Percentiles rank a stretch among this genome's conserved stretches.
Evolutionary conservation across 2,329 filamentous ascomycete species (phyloP).

Genomic region (Chaetomiaceae sp.): DNA sequence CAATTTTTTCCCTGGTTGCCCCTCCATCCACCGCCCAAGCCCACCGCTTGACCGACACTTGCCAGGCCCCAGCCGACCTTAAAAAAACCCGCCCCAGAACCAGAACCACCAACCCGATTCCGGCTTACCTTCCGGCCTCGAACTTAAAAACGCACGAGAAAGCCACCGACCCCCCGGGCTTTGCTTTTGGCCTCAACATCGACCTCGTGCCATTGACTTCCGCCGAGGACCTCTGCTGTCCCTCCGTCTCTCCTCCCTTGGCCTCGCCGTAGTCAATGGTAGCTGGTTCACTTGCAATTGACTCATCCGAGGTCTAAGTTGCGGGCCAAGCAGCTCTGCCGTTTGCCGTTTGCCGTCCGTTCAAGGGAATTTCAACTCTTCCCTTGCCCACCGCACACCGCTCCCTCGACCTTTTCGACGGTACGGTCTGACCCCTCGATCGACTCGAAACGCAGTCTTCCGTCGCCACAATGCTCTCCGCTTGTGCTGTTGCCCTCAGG

Average conservation of each 20-base stretch:
- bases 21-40: conserved; percentile 17
- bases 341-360: background rate
- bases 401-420: background rate
- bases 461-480: conserved; percentile 38
- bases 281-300: conserved; percentile 19
- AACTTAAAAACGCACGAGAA: no score
- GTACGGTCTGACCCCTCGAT: no score
- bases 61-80: conserved; percentile 12
- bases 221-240: conserved; percentile 17
- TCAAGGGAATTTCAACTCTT: background rate
- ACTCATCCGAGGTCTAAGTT: conserved; percentile 20
- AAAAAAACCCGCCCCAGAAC: conserved; percentile 12
- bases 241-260: conserved; percentile 11
- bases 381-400: background rate
- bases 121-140: no score
- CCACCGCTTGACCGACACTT: conserved; percentile 19
- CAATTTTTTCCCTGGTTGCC: conserved; percentile 25
- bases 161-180: background rate
- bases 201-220: conserved; percentile 22
- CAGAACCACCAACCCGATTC: no score
- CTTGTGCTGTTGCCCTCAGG: conserved; percentile 38
- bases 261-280: conserved; percentile 23
- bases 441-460: background rate
- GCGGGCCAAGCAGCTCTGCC: conserved; percentile 5
- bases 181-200: background rate